Percentiles rank a stretch among this genome's conserved stretches.
Conservation (phyloP, 225 moss, liverwort and hornwort species). For the Asterella californica region DNA sequence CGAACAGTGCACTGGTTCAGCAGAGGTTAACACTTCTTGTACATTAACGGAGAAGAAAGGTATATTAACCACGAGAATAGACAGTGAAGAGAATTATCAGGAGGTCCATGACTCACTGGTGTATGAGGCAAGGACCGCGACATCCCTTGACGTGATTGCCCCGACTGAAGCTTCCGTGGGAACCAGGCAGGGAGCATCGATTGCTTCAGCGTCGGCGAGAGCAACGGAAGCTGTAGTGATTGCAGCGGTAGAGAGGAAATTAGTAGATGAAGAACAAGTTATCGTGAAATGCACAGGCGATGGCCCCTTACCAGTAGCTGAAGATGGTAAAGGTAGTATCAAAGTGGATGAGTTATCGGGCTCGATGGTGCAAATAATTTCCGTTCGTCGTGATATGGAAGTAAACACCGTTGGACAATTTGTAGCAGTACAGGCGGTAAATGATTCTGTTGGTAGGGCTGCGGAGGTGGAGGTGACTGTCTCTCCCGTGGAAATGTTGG, state of each 20-base stretch:
- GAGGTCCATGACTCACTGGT: not conserved
- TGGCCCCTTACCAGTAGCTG: not conserved
- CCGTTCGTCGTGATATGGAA: not conserved
- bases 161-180: not conserved
- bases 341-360: not conserved
- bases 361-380: not conserved
- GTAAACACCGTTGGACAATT: not conserved
- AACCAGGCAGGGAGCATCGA: not conserved
- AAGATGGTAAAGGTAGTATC: not conserved
- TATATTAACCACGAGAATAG: not conserved
- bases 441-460: not conserved
- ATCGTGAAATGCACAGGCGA: not conserved
- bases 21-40: not conserved
- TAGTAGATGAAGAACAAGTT: not conserved
- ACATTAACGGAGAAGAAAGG: not conserved
- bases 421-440: not conserved
- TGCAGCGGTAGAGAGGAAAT: not conserved
- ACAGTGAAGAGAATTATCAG: not conserved
- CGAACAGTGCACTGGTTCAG: not conserved
- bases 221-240: not conserved
- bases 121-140: not conserved
- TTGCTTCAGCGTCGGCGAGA: not conserved
- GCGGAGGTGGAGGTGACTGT: not conserved
- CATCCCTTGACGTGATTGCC: not conserved
- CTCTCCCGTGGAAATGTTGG: not conserved